A percentile compares a stretch with the other conserved stretches of the same genome.
Conservation (phyloP, 176 grass and related monocot genomes). For the Oryza glaberrima region DNA sequence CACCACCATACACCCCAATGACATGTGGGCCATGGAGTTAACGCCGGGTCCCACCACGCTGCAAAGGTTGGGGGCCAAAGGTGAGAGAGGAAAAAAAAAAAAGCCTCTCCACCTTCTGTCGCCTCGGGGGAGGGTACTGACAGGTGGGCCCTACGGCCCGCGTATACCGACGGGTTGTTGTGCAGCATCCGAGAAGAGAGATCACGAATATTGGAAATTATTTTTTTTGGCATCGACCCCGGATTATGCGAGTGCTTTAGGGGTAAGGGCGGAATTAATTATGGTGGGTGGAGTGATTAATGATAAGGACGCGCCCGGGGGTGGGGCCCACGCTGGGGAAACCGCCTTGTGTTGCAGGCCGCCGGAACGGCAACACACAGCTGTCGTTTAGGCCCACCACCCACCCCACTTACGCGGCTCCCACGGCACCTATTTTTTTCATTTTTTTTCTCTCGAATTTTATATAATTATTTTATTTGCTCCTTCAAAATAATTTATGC, state of each 20-base stretch:
- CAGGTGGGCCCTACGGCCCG: background rate
- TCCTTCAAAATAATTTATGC: background rate
- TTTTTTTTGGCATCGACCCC: background rate
- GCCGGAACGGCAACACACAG: constrained; percentile 32
- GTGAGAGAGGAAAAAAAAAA: background rate
- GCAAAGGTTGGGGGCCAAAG: background rate
- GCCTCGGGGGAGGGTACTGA: background rate
- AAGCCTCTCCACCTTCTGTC: background rate
- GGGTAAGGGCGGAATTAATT: background rate
- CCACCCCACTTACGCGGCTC: constrained; percentile 35
- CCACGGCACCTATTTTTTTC: constrained; percentile 21
- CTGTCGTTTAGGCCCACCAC: constrained; percentile 33
- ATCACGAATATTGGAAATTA: background rate
- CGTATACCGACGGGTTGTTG: background rate
- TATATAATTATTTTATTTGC: background rate
- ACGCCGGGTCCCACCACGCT: background rate
- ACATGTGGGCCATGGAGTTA: background rate
- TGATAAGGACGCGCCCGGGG: constrained; percentile 30
- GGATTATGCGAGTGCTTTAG: background rate
- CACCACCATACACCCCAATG: background rate
- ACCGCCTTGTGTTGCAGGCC: constrained; percentile 40
- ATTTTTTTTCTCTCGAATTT: background rate
- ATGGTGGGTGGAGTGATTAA: constrained; percentile 26
- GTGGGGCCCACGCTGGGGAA: constrained; percentile 31
- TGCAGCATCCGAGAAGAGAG: background rate